Conservation (phyloP, 306 rosid genomes). For the Gastrolobium villosum region DNA sequence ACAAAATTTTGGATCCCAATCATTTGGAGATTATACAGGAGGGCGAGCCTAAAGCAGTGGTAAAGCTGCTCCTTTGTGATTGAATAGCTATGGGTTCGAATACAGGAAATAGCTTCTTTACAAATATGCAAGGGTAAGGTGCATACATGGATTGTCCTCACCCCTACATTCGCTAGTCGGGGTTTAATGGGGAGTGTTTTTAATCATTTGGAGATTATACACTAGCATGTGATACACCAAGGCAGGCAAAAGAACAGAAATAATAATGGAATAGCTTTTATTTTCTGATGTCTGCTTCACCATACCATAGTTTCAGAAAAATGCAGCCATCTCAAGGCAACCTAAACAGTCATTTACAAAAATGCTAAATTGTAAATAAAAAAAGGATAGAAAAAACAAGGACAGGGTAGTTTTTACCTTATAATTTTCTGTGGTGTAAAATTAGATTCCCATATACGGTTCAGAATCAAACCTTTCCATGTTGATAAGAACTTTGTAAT, state of each 20-base stretch:
- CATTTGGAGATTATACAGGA: background rate
- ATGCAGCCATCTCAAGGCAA: background rate
- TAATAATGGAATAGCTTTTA: background rate
- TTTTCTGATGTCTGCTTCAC: slow-evolving; percentile 18
- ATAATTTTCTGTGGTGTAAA: slow-evolving; percentile 85
- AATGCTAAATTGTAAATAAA: slow-evolving; percentile 12
- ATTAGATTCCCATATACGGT: slow-evolving; percentile 95
- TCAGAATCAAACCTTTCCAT: slow-evolving; percentile 90
- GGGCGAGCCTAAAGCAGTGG: too few species aligned
- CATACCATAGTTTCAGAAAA: slow-evolving; percentile 19
- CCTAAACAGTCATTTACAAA: slow-evolving; percentile 11
- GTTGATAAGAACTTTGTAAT: slow-evolving; percentile 74
- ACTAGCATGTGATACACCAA: background rate
- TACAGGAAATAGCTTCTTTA: too few species aligned
- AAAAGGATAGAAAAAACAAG: background rate
- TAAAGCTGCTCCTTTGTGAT: too few species aligned
- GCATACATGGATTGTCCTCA: too few species aligned
- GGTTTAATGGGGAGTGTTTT: too few species aligned
- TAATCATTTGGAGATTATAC: background rate
- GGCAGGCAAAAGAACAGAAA: slow-evolving; percentile 7
- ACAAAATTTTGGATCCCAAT: slow-evolving; percentile 22
- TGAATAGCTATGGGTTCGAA: too few species aligned
- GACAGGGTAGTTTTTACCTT: slow-evolving; percentile 57
- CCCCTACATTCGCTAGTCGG: too few species aligned
- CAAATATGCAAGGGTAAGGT: too few species aligned